Evolutionary conservation across 2,329 filamentous ascomycete species (phyloP).

Genomic region (Diaporthe vexans): DNA sequence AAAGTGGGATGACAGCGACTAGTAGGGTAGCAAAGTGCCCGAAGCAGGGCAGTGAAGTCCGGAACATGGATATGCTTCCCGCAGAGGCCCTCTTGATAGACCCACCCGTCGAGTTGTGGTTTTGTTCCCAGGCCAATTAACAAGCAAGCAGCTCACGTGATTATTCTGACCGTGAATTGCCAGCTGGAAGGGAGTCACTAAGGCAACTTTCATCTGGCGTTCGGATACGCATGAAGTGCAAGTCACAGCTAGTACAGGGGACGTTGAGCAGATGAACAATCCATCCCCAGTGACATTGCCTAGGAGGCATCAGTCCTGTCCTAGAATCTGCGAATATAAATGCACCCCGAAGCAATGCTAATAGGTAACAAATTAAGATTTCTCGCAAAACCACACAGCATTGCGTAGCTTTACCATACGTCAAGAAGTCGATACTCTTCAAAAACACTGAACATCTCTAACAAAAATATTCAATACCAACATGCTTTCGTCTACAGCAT

Average conservation of each 20-base stretch:
- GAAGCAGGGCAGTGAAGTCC: background rate
- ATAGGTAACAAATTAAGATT: no score
- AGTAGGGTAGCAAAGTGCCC: background rate
- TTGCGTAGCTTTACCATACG: no score
- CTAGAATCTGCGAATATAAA: background rate
- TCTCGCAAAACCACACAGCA: background rate
- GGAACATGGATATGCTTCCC: background rate
- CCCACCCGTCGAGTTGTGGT: background rate
- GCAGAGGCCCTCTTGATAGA: background rate
- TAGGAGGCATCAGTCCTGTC: no score
- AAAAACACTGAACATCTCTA: background rate
- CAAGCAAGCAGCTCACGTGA: no score
- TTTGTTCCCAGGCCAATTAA: no score
- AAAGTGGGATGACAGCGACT: no score
- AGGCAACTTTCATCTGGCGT: rapidly evolving
- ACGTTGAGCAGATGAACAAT: no score
- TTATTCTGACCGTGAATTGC: no score
- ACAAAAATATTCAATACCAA: no score
- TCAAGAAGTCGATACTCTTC: background rate
- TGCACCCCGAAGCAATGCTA: background rate
- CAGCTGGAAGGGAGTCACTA: background rate
- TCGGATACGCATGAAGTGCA: background rate
- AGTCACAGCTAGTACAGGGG: background rate
- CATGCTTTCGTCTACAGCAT: background rate
- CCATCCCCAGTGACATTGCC: background rate